Conservation (phyloP, 805 yeast species). For the Pichia californica region DNA sequence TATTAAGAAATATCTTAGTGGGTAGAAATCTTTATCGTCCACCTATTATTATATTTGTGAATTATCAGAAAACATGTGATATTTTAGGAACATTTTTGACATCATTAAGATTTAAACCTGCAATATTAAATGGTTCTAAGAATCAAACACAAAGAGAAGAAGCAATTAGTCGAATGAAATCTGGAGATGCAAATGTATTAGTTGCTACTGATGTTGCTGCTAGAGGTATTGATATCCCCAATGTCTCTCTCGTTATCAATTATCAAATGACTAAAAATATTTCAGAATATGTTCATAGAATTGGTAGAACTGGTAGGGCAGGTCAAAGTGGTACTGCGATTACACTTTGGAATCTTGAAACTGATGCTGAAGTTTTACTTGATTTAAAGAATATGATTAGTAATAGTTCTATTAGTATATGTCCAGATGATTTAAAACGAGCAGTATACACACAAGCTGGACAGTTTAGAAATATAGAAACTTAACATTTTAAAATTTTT, state of each 20-base stretch:
- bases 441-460: slow-evolving; percentile 2
- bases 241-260: slow-evolving; percentile 79
- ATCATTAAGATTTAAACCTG: slow-evolving; percentile 41
- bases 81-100: slow-evolving; percentile 45
- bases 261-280: slow-evolving; percentile 74
- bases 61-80: slow-evolving; percentile 71
- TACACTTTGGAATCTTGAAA: slow-evolving; percentile 55
- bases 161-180: slow-evolving; percentile 56
- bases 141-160: slow-evolving; percentile 78
- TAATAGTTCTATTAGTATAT: slow-evolving; percentile 32
- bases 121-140: slow-evolving; percentile 79
- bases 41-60: slow-evolving; percentile 76
- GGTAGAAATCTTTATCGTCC: slow-evolving; percentile 37
- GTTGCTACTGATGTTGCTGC: slow-evolving; percentile 96
- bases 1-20: slow-evolving; percentile 34
- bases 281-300: slow-evolving; percentile 85
- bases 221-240: slow-evolving; percentile 88
- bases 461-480: slow-evolving; percentile 6
- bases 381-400: slow-evolving; percentile 45
- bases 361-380: slow-evolving; percentile 45
- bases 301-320: slow-evolving; percentile 96
- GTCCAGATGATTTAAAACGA: slow-evolving; percentile 35
- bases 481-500: no score
- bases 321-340: slow-evolving; percentile 73
- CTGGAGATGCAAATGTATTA: slow-evolving; percentile 51